Percentiles rank a stretch among this genome's conserved stretches.
phyloP scores from a whole-genome alignment of 441 rosid genomes.

The Euphorbia celastroides region DNA sequence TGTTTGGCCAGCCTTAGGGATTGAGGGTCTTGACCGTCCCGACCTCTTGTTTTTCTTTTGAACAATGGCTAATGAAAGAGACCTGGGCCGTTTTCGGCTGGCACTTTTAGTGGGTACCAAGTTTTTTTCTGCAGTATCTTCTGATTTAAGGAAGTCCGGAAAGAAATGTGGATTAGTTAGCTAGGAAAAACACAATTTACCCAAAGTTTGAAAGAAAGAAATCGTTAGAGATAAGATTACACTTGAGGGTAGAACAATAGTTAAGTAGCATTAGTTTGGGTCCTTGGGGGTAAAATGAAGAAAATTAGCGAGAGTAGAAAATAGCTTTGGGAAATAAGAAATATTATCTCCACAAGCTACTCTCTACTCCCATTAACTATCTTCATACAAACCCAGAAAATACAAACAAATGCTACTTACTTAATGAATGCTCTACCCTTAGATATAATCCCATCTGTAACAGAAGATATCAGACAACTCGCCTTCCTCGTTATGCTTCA shows the following conservation, averaged over 20 bases:
- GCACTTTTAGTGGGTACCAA: conserved; percentile 17
- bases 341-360: too few species aligned
- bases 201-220: conserved; percentile 8
- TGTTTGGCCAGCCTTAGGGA: conserved; percentile 24
- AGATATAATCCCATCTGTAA: too few species aligned
- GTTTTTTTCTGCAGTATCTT: conserved; percentile 25
- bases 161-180: conserved; percentile 13
- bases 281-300: too few species aligned
- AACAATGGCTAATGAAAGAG: conserved; percentile 41
- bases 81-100: conserved; percentile 39
- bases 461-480: conserved; percentile 26
- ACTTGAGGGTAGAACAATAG: too few species aligned
- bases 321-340: too few species aligned
- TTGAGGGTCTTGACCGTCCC: conserved; percentile 24
- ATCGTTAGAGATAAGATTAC: too few species aligned
- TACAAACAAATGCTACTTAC: too few species aligned
- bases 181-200: neutral
- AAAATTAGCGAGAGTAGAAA: too few species aligned
- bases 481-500: conserved; percentile 52
- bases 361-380: too few species aligned
- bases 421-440: too few species aligned
- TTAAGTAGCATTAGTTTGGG: too few species aligned
- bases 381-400: too few species aligned
- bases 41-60: conserved; percentile 40
- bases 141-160: conserved; percentile 13